Percentiles rank a stretch among this genome's conserved stretches.
Evolutionary conservation across 1,284 basidiomycete genomes (phyloP).

Genomic region (Stygiomarasmius scandens): DNA sequence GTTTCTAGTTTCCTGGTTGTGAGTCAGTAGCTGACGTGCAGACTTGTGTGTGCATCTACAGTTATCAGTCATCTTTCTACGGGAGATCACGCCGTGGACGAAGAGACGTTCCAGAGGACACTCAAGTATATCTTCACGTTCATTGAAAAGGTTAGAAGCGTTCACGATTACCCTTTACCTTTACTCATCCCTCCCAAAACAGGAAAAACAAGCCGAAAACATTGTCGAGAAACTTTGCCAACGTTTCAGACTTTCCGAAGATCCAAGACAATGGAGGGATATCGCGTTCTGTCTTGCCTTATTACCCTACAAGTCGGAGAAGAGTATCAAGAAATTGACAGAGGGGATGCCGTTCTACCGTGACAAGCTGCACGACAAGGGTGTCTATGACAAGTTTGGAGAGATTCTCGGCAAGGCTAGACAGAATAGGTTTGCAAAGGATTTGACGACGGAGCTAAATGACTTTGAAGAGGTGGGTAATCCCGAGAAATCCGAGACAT

Average conservation of each 20-base stretch:
- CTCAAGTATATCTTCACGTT: conserved; percentile 97
- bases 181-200: conserved; percentile 1
- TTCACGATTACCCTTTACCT: background rate
- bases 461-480: conserved; percentile 84
- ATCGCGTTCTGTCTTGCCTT: conserved; percentile 95
- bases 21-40: conserved; percentile 8
- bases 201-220: conserved; percentile 95
- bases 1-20: conserved; percentile 21
- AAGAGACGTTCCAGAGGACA: conserved; percentile 89
- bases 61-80: conserved; percentile 94
- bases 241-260: conserved; percentile 87
- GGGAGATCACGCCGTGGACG: conserved; percentile 93
- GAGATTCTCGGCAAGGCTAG: conserved; percentile 85
- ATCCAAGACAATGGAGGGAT: conserved; percentile 95
- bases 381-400: conserved; percentile 82
- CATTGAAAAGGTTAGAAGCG: conserved; percentile 82
- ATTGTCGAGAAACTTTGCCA: conserved; percentile 96
- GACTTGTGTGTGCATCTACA: conserved; percentile 27
- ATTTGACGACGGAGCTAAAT: conserved; percentile 86
- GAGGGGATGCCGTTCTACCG: conserved; percentile 91
- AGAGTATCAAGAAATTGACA: conserved; percentile 94
- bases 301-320: conserved; percentile 95
- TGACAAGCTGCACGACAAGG: conserved; percentile 92
- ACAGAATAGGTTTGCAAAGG: conserved; percentile 82
- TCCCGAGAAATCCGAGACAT: no score